phyloP scores from a whole-genome alignment of 768 basidiomycete genomes.

The Mycena rebaudengoi region DNA sequence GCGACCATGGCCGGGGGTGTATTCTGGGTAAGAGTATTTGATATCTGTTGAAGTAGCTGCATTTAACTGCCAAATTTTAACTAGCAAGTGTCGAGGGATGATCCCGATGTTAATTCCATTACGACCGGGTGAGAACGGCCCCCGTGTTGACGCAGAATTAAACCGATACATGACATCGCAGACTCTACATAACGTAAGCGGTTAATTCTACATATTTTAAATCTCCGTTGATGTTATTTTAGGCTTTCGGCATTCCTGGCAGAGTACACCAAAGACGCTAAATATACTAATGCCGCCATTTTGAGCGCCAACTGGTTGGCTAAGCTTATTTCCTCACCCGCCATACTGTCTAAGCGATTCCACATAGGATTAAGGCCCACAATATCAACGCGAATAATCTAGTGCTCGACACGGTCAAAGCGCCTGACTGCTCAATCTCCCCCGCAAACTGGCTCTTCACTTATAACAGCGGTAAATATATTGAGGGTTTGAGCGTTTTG shows the following conservation, averaged over 20 bases:
- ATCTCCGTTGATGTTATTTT: no score
- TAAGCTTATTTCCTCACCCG: not conserved
- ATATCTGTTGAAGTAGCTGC: not conserved
- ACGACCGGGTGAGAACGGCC: slow-evolving; percentile 53
- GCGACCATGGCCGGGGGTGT: slow-evolving; percentile 63
- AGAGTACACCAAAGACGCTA: slow-evolving; percentile 51
- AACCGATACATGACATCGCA: slow-evolving; percentile 21
- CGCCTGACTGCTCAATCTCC: slow-evolving; percentile 55
- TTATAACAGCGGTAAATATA: slow-evolving; percentile 62
- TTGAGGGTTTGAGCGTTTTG: slow-evolving; percentile 60
- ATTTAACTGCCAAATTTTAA: not conserved
- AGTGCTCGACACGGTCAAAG: slow-evolving; percentile 58
- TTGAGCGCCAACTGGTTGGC: slow-evolving; percentile 50
- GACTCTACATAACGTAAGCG: slow-evolving; percentile 53
- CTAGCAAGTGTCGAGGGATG: slow-evolving; percentile 53
- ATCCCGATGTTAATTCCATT: slow-evolving; percentile 56
- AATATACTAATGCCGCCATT: slow-evolving; percentile 56
- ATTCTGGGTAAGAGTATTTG: slow-evolving; percentile 56
- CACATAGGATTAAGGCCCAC: slow-evolving; percentile 48
- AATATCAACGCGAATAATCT: slow-evolving; percentile 53
- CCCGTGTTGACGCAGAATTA: not conserved
- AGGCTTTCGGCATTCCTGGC: slow-evolving; percentile 61
- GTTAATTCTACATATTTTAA: no score
- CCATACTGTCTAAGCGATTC: not conserved
- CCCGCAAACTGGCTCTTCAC: slow-evolving; percentile 58